Base-by-base conservation (phyloP, 768 basidiomycete species). In the Mycena leptocephala region DNA sequence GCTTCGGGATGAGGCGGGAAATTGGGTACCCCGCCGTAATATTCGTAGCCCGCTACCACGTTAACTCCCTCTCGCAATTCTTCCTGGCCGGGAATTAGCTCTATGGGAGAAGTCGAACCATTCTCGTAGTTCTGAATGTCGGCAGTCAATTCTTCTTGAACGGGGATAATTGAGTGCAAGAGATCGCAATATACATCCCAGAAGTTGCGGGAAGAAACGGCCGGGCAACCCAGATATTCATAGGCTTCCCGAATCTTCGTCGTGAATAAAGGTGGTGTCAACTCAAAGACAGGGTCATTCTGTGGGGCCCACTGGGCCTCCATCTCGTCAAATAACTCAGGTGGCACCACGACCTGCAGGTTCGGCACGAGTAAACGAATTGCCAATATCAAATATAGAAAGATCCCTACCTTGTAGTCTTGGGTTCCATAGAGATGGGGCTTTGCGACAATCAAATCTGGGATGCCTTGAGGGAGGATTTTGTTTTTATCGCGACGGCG, bases 381-480 rank as follows among this genome's bases (percentile, higher is more conserved):
- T 61, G 53, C 51, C 72, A 32, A 2, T n/a, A n/a, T n/a, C n/a
- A 46, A 53, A 18, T 73, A 59, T 63, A 67, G 43, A 28, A 28
- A 35, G n/a, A 33, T 53, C 58, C 9, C 24, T 46, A 86, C 88
- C 81, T 82, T 84, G 76, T 86, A 89, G 62, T 89, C 81, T 6
- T 72, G 35, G 4, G 74, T 73, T 14, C 79, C 79, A 78, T 79
- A 87, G 2, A 78, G 51, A 2, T 85, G 71, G 0, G 87, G 84
- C 7, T 79, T 66, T 0, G 74, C 59, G 20, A 79, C 76, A 6
- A 90, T 89, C 0, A 83, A 43, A 24, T 81, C 74, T 1, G 89
- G 88, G 22, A 81, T 70, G 13, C 87, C 87, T 41, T 87, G 84
- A 1, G 88, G 88, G 0, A 88, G 78, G 6, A 85, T 33, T 66